phyloP scores from a whole-genome alignment of 805 yeast species.

The Starmerella lactis-condensi region DNA sequence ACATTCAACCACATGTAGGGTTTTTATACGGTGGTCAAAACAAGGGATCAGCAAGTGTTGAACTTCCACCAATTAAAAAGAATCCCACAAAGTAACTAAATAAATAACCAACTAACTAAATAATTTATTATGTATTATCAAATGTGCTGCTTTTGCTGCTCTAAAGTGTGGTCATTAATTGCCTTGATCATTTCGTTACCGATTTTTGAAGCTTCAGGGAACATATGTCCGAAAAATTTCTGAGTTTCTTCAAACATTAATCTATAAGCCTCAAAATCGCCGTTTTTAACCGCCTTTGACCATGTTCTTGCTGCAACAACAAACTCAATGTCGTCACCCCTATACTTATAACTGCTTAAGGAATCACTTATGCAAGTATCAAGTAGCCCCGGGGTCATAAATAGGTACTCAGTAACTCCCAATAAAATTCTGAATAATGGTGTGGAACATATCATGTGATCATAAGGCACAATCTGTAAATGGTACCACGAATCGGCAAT shows the following conservation, averaged over 20 bases:
- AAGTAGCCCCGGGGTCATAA: constrained; percentile 65
- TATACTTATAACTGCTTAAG: constrained; percentile 42
- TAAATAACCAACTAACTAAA: neutral
- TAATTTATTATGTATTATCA: neutral
- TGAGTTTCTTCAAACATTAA: constrained; percentile 62
- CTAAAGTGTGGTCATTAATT: constrained; percentile 16
- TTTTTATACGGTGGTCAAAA: too few relatives aligned
- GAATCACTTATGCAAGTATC: constrained; percentile 67
- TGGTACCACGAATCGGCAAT: constrained; percentile 89
- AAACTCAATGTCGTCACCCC: constrained; percentile 83
- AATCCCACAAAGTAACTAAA: neutral
- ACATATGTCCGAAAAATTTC: constrained; percentile 65
- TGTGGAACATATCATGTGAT: constrained; percentile 91
- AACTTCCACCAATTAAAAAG: too few relatives aligned
- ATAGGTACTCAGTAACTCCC: constrained; percentile 84
- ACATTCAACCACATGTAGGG: constrained; percentile 82
- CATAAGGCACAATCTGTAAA: constrained; percentile 75
- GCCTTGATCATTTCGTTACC: constrained; percentile 78
- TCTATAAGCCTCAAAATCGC: constrained; percentile 55
- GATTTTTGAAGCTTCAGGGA: constrained; percentile 67
- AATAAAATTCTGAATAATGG: constrained; percentile 81
- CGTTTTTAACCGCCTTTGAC: constrained; percentile 63
- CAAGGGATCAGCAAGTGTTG: too few relatives aligned
- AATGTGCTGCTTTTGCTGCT: constrained; percentile 4
- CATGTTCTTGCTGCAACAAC: constrained; percentile 77